Percentiles rank a stretch among this genome's conserved stretches.
phyloP scores from a whole-genome alignment of 2,329 filamentous ascomycete species.

The Phaeophleospora eucalypticola region DNA sequence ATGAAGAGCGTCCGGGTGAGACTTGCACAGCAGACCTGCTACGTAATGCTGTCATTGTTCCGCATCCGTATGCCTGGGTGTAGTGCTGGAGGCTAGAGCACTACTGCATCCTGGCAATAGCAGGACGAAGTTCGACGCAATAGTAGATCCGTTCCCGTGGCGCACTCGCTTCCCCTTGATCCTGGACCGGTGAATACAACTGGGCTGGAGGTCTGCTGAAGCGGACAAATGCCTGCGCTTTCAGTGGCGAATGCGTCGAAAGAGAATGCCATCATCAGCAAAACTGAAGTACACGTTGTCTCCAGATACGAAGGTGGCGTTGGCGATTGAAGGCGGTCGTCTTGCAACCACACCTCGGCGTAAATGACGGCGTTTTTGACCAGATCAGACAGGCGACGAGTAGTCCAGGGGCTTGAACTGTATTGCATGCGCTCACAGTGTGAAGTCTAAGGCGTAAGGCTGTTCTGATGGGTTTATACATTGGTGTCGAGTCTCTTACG shows the following conservation, averaged over 20 bases:
- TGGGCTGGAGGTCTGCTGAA: too few relatives aligned
- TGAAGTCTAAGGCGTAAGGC: too few relatives aligned
- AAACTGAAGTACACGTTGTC: too few relatives aligned
- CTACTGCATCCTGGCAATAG: background rate
- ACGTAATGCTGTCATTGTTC: background rate
- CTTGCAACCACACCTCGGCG: background rate
- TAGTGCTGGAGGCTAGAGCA: background rate
- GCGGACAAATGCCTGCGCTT: too few relatives aligned
- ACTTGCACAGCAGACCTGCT: background rate
- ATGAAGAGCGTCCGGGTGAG: background rate
- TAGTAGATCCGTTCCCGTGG: background rate
- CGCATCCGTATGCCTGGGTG: background rate
- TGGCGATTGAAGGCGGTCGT: background rate
- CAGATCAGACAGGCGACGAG: background rate
- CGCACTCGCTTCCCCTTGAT: background rate
- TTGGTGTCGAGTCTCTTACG: too few relatives aligned
- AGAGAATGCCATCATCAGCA: too few relatives aligned
- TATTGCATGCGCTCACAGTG: too few relatives aligned
- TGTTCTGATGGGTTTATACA: too few relatives aligned
- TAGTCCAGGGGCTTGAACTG: too few relatives aligned
- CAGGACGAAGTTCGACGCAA: background rate
- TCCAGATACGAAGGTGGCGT: background rate
- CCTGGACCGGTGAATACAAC: too few relatives aligned
- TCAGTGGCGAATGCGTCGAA: too few relatives aligned
- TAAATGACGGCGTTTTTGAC: background rate